These are phyloP conservation scores for Eucalyptus cloeziana DNA, from an alignment of 345 rosid species.

Conservation along the genomic window DNA sequence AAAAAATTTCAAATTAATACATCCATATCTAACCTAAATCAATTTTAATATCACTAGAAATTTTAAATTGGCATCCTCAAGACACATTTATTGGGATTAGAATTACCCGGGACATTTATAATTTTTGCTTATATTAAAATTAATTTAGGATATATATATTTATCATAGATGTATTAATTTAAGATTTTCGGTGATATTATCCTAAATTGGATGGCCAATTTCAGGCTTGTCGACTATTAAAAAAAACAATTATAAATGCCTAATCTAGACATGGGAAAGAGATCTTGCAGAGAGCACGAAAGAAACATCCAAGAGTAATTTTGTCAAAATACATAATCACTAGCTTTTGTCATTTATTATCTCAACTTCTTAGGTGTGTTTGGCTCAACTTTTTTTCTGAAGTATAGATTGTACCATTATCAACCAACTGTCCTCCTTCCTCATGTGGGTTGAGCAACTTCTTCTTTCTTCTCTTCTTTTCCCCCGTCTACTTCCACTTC, in stretches of 20 bases:
- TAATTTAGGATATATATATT: too few relatives aligned
- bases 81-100: too few relatives aligned
- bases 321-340: too few relatives aligned
- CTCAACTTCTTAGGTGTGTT: not conserved
- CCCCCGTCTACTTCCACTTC: not conserved
- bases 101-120: too few relatives aligned
- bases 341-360: not conserved
- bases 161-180: too few relatives aligned
- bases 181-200: not conserved
- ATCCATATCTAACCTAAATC: too few relatives aligned
- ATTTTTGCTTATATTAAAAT: too few relatives aligned
- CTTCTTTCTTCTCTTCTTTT: not conserved
- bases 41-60: too few relatives aligned
- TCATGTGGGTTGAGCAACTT: not conserved
- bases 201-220: not conserved
- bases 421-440: not conserved
- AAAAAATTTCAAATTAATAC: too few relatives aligned
- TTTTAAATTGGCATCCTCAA: too few relatives aligned
- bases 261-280: not conserved
- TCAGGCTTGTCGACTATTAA: too few relatives aligned
- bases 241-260: not conserved
- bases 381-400: not conserved
- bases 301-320: not conserved
- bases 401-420: too few relatives aligned
- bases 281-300: not conserved